Evolutionary conservation across 257 asterid genomes (phyloP).

Genomic region (Rubia yunnanensis): DNA sequence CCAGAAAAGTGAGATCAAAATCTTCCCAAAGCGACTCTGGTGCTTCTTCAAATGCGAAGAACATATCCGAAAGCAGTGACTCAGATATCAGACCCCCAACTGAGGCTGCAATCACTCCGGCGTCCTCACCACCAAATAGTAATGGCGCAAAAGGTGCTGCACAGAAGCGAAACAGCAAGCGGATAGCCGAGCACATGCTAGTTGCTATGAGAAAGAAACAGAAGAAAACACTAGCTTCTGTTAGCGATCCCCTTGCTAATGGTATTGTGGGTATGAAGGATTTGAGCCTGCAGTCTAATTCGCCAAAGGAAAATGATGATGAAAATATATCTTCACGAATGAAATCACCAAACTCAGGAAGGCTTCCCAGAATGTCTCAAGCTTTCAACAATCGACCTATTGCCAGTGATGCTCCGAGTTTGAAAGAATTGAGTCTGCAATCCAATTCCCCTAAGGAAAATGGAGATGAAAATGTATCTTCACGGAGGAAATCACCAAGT

Average conservation of each 20-base stretch:
- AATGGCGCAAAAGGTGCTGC: slow-evolving; percentile 34
- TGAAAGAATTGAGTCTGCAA: slow-evolving; percentile 38
- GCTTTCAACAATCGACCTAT: slow-evolving; percentile 14
- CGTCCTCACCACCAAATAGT: slow-evolving; percentile 31
- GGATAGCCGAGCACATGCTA: slow-evolving; percentile 73
- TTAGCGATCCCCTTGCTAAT: slow-evolving; percentile 46
- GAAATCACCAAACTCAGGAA: slow-evolving; percentile 46
- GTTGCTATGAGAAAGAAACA: slow-evolving; percentile 59
- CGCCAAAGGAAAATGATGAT: slow-evolving; percentile 22
- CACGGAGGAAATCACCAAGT: slow-evolving; percentile 41
- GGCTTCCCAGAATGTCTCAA: slow-evolving; percentile 40
- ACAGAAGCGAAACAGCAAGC: slow-evolving; percentile 76
- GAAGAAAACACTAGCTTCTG: slow-evolving; percentile 48
- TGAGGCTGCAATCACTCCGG: slow-evolving; percentile 29
- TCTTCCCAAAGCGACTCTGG: slow-evolving; percentile 53
- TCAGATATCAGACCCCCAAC: slow-evolving; percentile 45
- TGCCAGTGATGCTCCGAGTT: slow-evolving; percentile 33
- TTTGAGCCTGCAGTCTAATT: slow-evolving; percentile 29
- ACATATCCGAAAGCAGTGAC: slow-evolving; percentile 33
- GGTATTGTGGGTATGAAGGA: slow-evolving; percentile 38
- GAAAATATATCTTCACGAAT: slow-evolving; percentile 26
- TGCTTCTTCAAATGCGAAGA: slow-evolving; percentile 43
- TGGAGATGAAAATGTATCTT: slow-evolving; percentile 20
- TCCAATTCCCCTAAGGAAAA: slow-evolving; percentile 24
- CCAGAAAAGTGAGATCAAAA: slow-evolving; percentile 42